phyloP scores from a whole-genome alignment of 352 stramenopile species.

The Pythium graminicola region DNA sequence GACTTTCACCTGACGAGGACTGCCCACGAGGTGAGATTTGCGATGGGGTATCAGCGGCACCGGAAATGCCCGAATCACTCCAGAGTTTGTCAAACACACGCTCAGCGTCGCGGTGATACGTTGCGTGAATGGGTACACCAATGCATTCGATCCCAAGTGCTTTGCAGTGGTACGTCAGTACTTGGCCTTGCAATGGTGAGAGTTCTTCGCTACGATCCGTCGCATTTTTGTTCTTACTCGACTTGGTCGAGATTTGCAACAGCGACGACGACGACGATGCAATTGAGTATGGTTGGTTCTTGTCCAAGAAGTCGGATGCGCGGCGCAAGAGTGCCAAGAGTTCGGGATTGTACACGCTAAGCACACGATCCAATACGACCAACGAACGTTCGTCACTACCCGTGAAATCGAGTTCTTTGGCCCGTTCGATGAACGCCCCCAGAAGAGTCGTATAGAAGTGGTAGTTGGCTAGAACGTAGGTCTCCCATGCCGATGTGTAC shows the following conservation, averaged over 20 bases:
- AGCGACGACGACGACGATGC: constrained; percentile 21
- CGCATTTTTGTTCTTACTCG: constrained; percentile 18
- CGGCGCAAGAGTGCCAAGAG: constrained; percentile 54
- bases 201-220: constrained; percentile 29
- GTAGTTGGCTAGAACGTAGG: constrained; percentile 82
- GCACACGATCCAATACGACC: constrained; percentile 57
- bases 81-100: constrained; percentile 81
- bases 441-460: constrained; percentile 84
- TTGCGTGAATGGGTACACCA: constrained; percentile 58
- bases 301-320: constrained; percentile 57
- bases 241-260: constrained; percentile 15
- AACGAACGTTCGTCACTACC: constrained; percentile 52
- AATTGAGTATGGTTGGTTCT: constrained; percentile 61
- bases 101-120: constrained; percentile 76
- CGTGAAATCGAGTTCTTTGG: constrained; percentile 80
- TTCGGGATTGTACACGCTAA: constrained; percentile 64
- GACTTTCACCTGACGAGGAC: constrained; percentile 18
- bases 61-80: constrained; percentile 36
- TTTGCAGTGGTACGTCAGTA: constrained; percentile 80
- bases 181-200: constrained; percentile 54
- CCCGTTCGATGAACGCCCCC: constrained; percentile 69
- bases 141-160: constrained; percentile 64
- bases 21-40: constrained; percentile 14
- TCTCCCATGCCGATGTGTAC: constrained; percentile 65
- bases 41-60: constrained; percentile 15